phyloP scores from a whole-genome alignment of 2,329 filamentous ascomycete genomes.

The Pseudogymnoascus sp. region DNA sequence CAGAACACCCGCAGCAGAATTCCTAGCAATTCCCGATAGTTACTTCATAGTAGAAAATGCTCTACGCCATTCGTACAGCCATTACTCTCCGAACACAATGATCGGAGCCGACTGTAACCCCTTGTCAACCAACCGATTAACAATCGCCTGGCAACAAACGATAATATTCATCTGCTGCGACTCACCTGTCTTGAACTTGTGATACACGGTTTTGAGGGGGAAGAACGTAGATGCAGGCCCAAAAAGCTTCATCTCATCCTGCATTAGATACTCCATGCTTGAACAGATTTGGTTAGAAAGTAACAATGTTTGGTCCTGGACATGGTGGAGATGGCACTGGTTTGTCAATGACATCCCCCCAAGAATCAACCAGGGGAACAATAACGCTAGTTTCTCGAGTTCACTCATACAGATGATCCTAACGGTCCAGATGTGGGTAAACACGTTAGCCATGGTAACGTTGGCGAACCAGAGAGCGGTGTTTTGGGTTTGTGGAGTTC shows the following conservation, averaged over 20 bases:
- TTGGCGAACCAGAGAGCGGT: conserved; percentile 26
- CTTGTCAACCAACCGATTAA: neutral
- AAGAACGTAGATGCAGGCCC: conserved; percentile 28
- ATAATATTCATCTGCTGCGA: neutral
- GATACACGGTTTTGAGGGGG: neutral
- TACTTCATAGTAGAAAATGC: neutral
- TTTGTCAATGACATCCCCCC: neutral
- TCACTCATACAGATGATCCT: conserved; percentile 28
- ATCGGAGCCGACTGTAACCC: neutral
- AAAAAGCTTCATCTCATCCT: conserved; percentile 33
- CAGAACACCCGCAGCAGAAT: too few relatives aligned
- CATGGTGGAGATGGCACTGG: neutral
- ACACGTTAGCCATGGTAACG: conserved; percentile 31
- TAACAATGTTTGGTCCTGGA: neutral
- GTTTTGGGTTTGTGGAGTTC: neutral
- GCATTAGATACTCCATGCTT: conserved; percentile 32
- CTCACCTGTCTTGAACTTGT: neutral
- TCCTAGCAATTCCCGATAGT: neutral
- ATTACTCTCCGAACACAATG: neutral
- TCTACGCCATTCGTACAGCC: neutral
- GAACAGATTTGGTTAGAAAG: conserved; percentile 26
- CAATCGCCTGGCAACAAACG: neutral
- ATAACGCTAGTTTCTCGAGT: neutral
- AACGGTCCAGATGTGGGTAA: conserved; percentile 33
- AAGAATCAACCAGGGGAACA: neutral